Evolutionary conservation across 2,329 filamentous ascomycete genomes (phyloP).

Genomic region (Xylaria polymorpha): DNA sequence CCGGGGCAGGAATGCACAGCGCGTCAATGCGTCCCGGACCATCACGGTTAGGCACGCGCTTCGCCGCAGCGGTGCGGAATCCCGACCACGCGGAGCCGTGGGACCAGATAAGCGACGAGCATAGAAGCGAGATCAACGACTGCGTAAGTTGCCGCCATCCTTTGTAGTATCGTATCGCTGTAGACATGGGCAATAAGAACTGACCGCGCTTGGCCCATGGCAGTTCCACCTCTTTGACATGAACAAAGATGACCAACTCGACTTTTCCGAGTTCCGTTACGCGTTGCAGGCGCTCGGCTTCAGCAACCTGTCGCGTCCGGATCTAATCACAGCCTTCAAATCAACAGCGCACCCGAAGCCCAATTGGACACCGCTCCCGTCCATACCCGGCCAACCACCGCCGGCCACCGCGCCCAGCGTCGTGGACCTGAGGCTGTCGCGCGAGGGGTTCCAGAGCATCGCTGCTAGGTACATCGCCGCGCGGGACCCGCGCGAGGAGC

Average conservation of each 20-base stretch:
- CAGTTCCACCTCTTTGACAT: slow-evolving; percentile 96
- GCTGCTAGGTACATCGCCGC: slow-evolving; percentile 83
- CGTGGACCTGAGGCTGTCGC: slow-evolving; percentile 77
- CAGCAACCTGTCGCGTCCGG: slow-evolving; percentile 81
- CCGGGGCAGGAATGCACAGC: slow-evolving; percentile 44
- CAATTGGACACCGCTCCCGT: slow-evolving; percentile 61
- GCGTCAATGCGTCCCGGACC: slow-evolving; percentile 47
- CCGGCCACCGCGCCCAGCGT: slow-evolving; percentile 66
- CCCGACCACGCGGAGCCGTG: slow-evolving; percentile 49
- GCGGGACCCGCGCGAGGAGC: slow-evolving; percentile 90
- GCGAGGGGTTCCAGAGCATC: slow-evolving; percentile 77
- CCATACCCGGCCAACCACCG: slow-evolving; percentile 58
- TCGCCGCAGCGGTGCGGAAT: slow-evolving; percentile 48
- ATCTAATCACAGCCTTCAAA: slow-evolving; percentile 84
- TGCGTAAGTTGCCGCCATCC: slow-evolving; percentile 70
- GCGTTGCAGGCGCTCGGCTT: slow-evolving; percentile 96
- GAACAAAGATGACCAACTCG: slow-evolving; percentile 92
- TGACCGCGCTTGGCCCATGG: slow-evolving; percentile 29
- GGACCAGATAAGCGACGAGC: slow-evolving; percentile 80
- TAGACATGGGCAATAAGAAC: background rate
- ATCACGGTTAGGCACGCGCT: slow-evolving; percentile 47
- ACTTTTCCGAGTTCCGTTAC: slow-evolving; percentile 98
- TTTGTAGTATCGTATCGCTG: no score
- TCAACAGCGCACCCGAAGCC: slow-evolving; percentile 80
- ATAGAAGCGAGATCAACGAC: slow-evolving; percentile 92